Percentiles rank a stretch among this genome's conserved stretches.
Conservation (phyloP, 495 filamentous ascomycete genomes). For the Aspergillus diversus region DNA sequence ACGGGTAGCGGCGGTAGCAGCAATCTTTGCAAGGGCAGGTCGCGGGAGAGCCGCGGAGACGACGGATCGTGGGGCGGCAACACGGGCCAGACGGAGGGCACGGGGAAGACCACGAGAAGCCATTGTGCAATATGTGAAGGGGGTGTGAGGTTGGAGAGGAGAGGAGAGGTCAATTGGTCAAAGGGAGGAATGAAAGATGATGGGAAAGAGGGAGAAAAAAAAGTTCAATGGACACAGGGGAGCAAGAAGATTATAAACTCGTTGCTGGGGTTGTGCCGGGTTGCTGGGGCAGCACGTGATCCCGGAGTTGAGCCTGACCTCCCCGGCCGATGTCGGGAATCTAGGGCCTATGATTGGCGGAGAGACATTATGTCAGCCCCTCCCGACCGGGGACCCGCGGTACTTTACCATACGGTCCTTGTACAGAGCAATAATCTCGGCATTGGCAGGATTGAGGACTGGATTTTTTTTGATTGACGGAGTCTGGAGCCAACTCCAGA, state of each 20-base stretch:
- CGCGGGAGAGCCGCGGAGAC: constrained; percentile 48
- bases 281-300: constrained; percentile 28
- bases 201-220: constrained; percentile 29
- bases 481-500: too few species aligned
- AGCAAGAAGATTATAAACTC: constrained; percentile 26
- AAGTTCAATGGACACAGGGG: constrained; percentile 12
- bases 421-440: too few species aligned
- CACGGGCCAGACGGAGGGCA: constrained; percentile 80
- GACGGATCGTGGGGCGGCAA: constrained; percentile 60
- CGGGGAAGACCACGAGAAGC: constrained; percentile 81
- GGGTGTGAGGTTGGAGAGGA: constrained; percentile 29
- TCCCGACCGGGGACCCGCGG: background rate
- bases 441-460: too few species aligned
- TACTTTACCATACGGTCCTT: background rate
- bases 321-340: constrained; percentile 45
- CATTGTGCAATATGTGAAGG: constrained; percentile 62
- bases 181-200: constrained; percentile 29
- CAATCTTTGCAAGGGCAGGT: constrained; percentile 44
- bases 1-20: constrained; percentile 38
- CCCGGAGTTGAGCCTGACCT: constrained; percentile 41
- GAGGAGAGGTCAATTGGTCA: constrained; percentile 17
- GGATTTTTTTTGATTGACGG: too few species aligned
- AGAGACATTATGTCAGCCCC: background rate
- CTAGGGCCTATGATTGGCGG: background rate
- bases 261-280: constrained; percentile 22